Percentiles rank a stretch among this genome's conserved stretches.
Evolutionary conservation across 2,329 filamentous ascomycete species (phyloP).

Genomic region (Colletotrichum cordylinicola): DNA sequence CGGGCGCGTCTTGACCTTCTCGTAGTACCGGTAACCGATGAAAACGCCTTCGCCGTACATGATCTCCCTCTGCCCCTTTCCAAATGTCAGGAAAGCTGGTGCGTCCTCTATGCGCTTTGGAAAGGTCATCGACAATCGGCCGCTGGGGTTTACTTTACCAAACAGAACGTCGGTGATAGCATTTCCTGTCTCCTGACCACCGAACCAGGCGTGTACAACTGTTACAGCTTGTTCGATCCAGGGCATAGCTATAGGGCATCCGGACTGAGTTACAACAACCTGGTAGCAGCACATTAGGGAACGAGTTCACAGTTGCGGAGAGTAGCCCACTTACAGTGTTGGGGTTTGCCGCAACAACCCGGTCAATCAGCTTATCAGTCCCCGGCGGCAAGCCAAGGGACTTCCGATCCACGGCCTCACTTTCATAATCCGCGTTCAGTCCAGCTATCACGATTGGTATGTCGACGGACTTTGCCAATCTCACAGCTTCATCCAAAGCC

Average conservation of each 20-base stretch:
- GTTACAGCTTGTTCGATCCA: conserved; percentile 55
- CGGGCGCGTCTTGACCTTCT: conserved; percentile 47
- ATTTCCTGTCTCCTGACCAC: conserved; percentile 28
- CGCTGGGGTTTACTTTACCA: conserved; percentile 43
- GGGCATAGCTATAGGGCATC: conserved; percentile 55
- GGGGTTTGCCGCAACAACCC: conserved; percentile 59
- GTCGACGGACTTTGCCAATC: conserved; percentile 58
- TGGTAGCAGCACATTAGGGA: neutral
- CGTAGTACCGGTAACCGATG: conserved; percentile 75
- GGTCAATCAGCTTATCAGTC: conserved; percentile 62
- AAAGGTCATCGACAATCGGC: conserved; percentile 76
- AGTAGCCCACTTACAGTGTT: conserved; percentile 45
- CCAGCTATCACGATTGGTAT: conserved; percentile 62
- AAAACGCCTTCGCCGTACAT: conserved; percentile 77
- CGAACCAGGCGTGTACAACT: conserved; percentile 29
- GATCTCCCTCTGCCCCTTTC: conserved; percentile 65
- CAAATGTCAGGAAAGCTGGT: conserved; percentile 70
- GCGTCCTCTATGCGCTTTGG: conserved; percentile 68
- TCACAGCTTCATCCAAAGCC: conserved; percentile 16
- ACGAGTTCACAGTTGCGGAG: accelerated
- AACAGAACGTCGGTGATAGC: conserved; percentile 30
- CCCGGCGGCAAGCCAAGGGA: conserved; percentile 67
- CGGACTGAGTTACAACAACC: conserved; percentile 61
- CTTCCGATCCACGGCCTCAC: conserved; percentile 69
- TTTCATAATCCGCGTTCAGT: conserved; percentile 50